A percentile compares a stretch with the other conserved stretches of the same genome.
Evolutionary conservation across 768 basidiomycete species (phyloP).

Genomic region (Coprinellus micaceus): DNA sequence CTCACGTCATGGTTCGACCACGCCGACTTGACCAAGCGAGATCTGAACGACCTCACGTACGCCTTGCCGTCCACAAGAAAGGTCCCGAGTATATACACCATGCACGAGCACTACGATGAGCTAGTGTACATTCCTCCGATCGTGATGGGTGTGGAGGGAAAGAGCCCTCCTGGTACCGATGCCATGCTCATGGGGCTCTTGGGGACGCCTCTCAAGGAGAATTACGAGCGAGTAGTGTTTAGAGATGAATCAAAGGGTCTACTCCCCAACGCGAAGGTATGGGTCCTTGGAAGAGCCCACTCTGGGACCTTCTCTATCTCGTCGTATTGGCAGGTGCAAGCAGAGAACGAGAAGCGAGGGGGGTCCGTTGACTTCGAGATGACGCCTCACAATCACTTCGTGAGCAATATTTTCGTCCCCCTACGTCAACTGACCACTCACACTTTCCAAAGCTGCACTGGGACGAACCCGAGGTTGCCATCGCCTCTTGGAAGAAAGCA

Average conservation of each 20-base stretch:
- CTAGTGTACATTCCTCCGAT: neutral
- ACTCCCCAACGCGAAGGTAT: too few species aligned
- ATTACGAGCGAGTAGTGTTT: too few species aligned
- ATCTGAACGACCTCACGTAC: neutral
- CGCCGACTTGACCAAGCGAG: neutral
- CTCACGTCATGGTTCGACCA: neutral
- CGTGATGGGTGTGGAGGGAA: neutral
- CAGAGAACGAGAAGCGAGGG: neutral
- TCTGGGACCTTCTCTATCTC: neutral
- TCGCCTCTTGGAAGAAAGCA: neutral
- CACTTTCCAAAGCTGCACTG: neutral
- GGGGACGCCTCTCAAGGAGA: too few species aligned
- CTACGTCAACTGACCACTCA: neutral
- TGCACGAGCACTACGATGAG: neutral
- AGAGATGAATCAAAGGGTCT: too few species aligned
- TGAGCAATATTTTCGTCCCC: neutral
- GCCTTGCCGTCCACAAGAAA: neutral
- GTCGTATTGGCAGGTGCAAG: neutral
- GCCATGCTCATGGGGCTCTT: too few species aligned
- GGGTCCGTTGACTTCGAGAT: neutral
- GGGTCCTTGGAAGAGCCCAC: neutral
- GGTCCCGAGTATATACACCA: neutral
- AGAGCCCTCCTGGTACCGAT: too few species aligned
- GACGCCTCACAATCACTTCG: neutral
- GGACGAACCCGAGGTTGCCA: neutral